phyloP scores from a whole-genome alignment of 371 early-diverging fungal genomes.

The Lichtheimia corymbifera region DNA sequence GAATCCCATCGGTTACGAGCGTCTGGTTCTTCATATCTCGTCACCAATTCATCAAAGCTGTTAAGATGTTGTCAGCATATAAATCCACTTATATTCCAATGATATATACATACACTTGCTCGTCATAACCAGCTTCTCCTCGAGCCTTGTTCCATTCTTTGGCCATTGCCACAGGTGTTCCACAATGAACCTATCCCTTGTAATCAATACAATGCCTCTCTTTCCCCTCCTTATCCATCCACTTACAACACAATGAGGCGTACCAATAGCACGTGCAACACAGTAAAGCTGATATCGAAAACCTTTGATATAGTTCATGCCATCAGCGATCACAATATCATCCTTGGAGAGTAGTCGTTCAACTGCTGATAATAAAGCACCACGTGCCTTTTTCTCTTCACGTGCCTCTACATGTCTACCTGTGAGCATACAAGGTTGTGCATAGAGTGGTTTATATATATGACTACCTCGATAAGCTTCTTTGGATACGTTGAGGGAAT shows the following conservation, averaged over 20 bases:
- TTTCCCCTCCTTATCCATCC: background rate
- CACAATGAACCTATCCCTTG: slow-evolving; percentile 64
- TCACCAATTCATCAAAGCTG: slow-evolving; percentile 82
- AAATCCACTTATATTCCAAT: background rate
- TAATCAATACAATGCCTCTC: background rate
- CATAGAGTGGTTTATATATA: background rate
- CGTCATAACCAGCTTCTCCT: slow-evolving; percentile 53
- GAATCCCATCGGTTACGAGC: slow-evolving; percentile 92
- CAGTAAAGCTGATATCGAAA: slow-evolving; percentile 96
- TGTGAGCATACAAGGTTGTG: background rate
- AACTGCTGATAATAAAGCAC: slow-evolving; percentile 85
- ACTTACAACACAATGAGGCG: slow-evolving; percentile 85
- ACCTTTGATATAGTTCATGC: slow-evolving; percentile 97
- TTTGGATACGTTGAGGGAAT: slow-evolving; percentile 64
- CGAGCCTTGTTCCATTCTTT: slow-evolving; percentile 65
- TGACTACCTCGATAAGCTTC: slow-evolving; percentile 63
- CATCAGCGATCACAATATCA: slow-evolving; percentile 88
- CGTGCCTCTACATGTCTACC: slow-evolving; percentile 37
- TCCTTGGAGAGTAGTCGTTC: slow-evolving; percentile 83
- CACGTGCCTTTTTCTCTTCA: slow-evolving; percentile 94
- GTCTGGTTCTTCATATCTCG: slow-evolving; percentile 95
- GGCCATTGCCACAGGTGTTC: slow-evolving; percentile 63
- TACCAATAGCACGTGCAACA: slow-evolving; percentile 83
- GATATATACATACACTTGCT: slow-evolving; percentile 39
- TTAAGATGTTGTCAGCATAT: background rate